Evolutionary conservation across 2,329 filamentous ascomycete species (phyloP), one percentile per base, ranked within the genome.

Genomic region (Penicillium sclerotiorum): DNA sequence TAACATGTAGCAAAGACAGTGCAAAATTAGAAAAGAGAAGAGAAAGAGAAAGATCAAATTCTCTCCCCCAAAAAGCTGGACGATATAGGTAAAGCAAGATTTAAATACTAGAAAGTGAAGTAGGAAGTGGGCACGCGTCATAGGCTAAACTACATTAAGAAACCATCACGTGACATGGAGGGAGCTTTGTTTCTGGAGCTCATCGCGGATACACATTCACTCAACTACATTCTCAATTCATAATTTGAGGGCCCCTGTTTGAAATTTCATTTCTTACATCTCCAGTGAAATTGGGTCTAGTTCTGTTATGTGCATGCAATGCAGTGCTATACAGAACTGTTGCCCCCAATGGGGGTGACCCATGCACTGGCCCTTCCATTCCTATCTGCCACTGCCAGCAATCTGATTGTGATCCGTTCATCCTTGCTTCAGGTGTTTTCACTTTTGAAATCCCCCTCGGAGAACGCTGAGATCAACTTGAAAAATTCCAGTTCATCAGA

Each of bases 321-420:
- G 93, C 93, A 97, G 83, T 95, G 90, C 80, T 97, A 97, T 77
- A 92, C 90, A 67, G 94, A 99, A 80, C 81, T 99, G 71, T 86
- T 90, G 71, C 89, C 93, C 77, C 92, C 94, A 47, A 95, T 92
- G 70, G 92, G 92, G 70, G 91, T 97, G 74, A 92, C 90, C 65
- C 88, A 96, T 76, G 90, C 92, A 57, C 76, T 96, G 65, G 82
- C 80, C 52, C 75, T 96, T 33, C 84, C 91, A 28, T 91, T 99
- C 67, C 80, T 87, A 39, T 87, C 88, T 39, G 74, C 89, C 42
- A 81, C 86, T 57, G 84, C 88, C 62, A 87, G 82, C 71, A 96
- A 97, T 70, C 83, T 99, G 59, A 79, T 96, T 60, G 85, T 99
- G 74, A 91, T 90, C 64, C 95, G 92, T 76, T 91, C 90, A 51